Conservation (phyloP, 106 monocot species). For the Hemerocallis citrina region DNA sequence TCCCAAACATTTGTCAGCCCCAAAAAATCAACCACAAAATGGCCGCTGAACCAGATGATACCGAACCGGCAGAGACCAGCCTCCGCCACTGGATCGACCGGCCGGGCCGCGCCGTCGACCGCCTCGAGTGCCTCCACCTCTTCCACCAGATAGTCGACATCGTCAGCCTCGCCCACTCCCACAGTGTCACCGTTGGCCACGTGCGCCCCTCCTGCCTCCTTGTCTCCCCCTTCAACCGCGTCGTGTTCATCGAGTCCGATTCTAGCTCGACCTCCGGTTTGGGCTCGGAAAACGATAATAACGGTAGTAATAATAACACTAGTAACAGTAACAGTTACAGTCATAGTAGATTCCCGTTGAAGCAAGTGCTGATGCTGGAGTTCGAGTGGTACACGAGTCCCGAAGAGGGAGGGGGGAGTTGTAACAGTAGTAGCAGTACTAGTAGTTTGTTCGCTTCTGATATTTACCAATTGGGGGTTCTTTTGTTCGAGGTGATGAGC, state of each 20-base stretch:
- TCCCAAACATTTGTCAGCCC: too few species aligned
- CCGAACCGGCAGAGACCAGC: slow-evolving; percentile 13
- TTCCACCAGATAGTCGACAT: slow-evolving; percentile 62
- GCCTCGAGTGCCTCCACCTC: slow-evolving; percentile 55
- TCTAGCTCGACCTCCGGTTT: slow-evolving; percentile 64
- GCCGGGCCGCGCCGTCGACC: slow-evolving; percentile 47
- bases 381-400: slow-evolving; percentile 73
- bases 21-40: neutral
- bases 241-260: slow-evolving; percentile 71
- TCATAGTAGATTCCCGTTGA: slow-evolving; percentile 34
- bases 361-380: slow-evolving; percentile 52
- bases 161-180: slow-evolving; percentile 50
- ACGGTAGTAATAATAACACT: too few species aligned
- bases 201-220: slow-evolving; percentile 76
- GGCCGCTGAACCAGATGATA: neutral
- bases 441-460: slow-evolving; percentile 41
- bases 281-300: slow-evolving; percentile 5
- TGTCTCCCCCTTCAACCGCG: slow-evolving; percentile 46
- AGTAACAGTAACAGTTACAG: too few species aligned
- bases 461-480: slow-evolving; percentile 61
- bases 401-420: too few species aligned
- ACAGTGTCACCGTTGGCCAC: slow-evolving; percentile 54
- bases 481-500: slow-evolving; percentile 81
- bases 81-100: slow-evolving; percentile 68
- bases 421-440: slow-evolving; percentile 1